Evolutionary conservation across 2,329 filamentous ascomycete species (phyloP).

Genomic region (Arthrinium phaeospermum): DNA sequence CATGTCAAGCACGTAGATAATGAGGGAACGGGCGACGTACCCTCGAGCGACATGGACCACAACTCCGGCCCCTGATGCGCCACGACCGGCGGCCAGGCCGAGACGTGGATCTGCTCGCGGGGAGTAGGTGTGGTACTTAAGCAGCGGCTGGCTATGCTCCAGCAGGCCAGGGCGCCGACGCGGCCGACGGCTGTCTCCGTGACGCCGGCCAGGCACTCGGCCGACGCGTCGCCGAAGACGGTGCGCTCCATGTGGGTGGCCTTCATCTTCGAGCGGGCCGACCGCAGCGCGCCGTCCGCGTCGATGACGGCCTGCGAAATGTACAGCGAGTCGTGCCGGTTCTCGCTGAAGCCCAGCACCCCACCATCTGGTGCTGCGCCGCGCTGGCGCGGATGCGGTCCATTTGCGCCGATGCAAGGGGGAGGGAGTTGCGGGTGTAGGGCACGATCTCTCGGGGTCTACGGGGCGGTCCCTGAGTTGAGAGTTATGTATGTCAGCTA

Average conservation of each 20-base stretch:
- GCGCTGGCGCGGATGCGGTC: slow-evolving; percentile 40
- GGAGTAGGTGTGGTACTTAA: slow-evolving; percentile 52
- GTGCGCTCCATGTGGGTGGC: slow-evolving; percentile 59
- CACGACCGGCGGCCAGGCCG: slow-evolving; percentile 50
- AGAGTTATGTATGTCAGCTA: neutral
- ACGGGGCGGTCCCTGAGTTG: slow-evolving; percentile 38
- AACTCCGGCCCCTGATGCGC: slow-evolving; percentile 29
- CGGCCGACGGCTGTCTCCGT: slow-evolving; percentile 33
- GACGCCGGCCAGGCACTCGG: slow-evolving; percentile 46
- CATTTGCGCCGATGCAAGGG: slow-evolving; percentile 43
- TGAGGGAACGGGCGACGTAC: slow-evolving; percentile 17
- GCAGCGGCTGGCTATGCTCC: slow-evolving; percentile 57
- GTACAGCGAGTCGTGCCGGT: slow-evolving; percentile 45
- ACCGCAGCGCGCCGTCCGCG: slow-evolving; percentile 44
- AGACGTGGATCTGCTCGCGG: slow-evolving; percentile 53
- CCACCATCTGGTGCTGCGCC: slow-evolving; percentile 44
- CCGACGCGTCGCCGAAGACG: slow-evolving; percentile 53
- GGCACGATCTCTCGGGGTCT: slow-evolving; percentile 35
- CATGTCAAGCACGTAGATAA: neutral
- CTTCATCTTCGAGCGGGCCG: slow-evolving; percentile 55
- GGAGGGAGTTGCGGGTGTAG: slow-evolving; percentile 43
- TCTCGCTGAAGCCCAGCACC: slow-evolving; percentile 50
- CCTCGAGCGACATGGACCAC: slow-evolving; percentile 41
- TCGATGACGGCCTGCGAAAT: slow-evolving; percentile 53
- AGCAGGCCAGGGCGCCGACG: slow-evolving; percentile 54